Conservation (phyloP, 805 yeast genomes). For the Wickerhamomyces strasburgensis region DNA sequence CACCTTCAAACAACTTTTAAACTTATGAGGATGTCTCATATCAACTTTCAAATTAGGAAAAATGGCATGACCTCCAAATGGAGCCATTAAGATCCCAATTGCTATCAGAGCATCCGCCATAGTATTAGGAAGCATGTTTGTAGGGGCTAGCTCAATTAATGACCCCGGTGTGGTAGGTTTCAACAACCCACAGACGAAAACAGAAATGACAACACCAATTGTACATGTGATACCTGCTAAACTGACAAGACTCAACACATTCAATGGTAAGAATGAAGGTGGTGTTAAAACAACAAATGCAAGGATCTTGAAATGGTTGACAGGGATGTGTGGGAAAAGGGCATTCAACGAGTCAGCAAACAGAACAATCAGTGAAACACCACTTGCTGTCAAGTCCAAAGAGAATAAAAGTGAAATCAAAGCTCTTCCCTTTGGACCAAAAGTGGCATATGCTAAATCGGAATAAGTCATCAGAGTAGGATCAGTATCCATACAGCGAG, state of each 20-base stretch:
- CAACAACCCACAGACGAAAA: conserved; percentile 58
- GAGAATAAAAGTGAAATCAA: conserved; percentile 71
- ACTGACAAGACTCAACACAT: conserved; percentile 63
- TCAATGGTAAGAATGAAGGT: conserved; percentile 73
- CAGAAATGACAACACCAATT: conserved; percentile 52
- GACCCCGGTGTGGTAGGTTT: conserved; percentile 72
- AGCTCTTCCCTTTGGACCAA: conserved; percentile 71
- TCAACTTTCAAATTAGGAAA: conserved; percentile 70
- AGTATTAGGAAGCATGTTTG: conserved; percentile 61
- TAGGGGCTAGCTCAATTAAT: conserved; percentile 53
- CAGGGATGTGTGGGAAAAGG: conserved; percentile 48
- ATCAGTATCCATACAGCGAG: conserved; percentile 75
- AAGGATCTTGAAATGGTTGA: conserved; percentile 55
- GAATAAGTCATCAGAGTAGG: conserved; percentile 81
- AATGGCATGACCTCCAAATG: conserved; percentile 83
- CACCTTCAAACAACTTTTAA: conserved; percentile 44
- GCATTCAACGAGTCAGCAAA: conserved; percentile 85
- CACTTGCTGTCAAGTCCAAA: conserved; percentile 72
- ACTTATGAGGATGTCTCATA: conserved; percentile 63
- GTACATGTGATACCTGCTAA: conserved; percentile 71
- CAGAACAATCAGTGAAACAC: conserved; percentile 73
- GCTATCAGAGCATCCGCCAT: conserved; percentile 49
- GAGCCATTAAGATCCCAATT: conserved; percentile 68
- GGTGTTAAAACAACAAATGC: conserved; percentile 74
- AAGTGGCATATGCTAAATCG: conserved; percentile 82